Evolutionary conservation across 768 basidiomycete genomes (phyloP).

Genomic region (Guyanaporus albipodus): DNA sequence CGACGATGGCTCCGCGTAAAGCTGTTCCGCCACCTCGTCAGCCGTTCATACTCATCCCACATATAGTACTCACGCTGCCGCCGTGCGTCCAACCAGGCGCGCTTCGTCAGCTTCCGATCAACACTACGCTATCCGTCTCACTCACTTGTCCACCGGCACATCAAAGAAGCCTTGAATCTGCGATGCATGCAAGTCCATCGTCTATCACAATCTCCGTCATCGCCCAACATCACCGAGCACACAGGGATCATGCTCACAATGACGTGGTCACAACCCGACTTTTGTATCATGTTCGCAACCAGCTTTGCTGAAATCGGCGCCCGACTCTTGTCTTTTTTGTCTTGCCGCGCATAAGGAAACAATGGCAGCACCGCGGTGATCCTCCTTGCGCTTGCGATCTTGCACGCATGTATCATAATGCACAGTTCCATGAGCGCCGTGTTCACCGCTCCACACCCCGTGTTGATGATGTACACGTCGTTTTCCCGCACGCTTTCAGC

Average conservation of each 20-base stretch:
- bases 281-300: constrained; percentile 95
- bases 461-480: constrained; percentile 98
- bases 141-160: constrained; percentile 98
- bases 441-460: constrained; percentile 82
- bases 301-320: constrained; percentile 98
- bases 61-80: constrained; percentile 46
- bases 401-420: constrained; percentile 99
- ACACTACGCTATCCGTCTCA: constrained; percentile 18
- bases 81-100: constrained; percentile 2
- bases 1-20: constrained; percentile 94
- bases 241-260: constrained; percentile 58
- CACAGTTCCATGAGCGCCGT: constrained; percentile 96
- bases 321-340: constrained; percentile 99
- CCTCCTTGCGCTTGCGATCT: constrained; percentile 96
- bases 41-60: constrained; percentile 10
- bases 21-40: constrained; percentile 40
- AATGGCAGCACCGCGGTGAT: constrained; percentile 98
- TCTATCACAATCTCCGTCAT: constrained; percentile 43
- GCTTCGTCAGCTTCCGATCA: constrained; percentile 13
- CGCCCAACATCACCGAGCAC: neutral
- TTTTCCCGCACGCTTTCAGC: constrained; percentile 95
- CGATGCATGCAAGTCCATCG: constrained; percentile 98
- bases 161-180: constrained; percentile 99
- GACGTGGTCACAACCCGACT: constrained; percentile 92
- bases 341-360: constrained; percentile 96